Percentiles rank a stretch among this genome's conserved stretches.
Evolutionary conservation across 1,139 yeast species (phyloP).

Genomic region (Zygoascus sp.): DNA sequence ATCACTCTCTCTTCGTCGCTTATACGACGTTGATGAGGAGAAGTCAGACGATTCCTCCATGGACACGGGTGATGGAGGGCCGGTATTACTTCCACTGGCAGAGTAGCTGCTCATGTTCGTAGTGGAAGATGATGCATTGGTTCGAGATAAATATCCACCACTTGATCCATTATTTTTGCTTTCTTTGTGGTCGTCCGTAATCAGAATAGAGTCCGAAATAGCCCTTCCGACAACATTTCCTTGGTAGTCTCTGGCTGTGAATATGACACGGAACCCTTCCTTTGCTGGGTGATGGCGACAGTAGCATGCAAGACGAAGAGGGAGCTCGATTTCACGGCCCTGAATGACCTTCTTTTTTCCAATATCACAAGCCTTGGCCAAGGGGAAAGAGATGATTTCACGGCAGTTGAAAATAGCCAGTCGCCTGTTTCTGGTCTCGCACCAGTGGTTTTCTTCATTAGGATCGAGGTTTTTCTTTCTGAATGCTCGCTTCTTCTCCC

Average conservation of each 20-base stretch:
- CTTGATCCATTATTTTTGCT: slow-evolving; percentile 2
- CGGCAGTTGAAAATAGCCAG: slow-evolving; percentile 88
- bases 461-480: slow-evolving; percentile 63
- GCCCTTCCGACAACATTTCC: slow-evolving; percentile 69
- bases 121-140: background rate
- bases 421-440: slow-evolving; percentile 65
- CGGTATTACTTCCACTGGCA: slow-evolving; percentile 11
- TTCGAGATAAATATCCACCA: slow-evolving; percentile 2
- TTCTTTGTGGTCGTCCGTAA: slow-evolving; percentile 86
- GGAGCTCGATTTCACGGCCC: slow-evolving; percentile 57
- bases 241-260: slow-evolving; percentile 58
- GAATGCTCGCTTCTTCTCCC: slow-evolving; percentile 91
- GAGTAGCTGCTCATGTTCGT: slow-evolving; percentile 9
- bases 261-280: slow-evolving; percentile 69
- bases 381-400: slow-evolving; percentile 72
- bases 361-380: slow-evolving; percentile 23
- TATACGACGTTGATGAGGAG: slow-evolving; percentile 23
- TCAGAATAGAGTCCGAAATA: slow-evolving; percentile 70
- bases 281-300: slow-evolving; percentile 90
- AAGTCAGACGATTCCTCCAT: slow-evolving; percentile 29
- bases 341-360: slow-evolving; percentile 23
- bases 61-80: slow-evolving; percentile 27
- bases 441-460: slow-evolving; percentile 71
- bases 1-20: slow-evolving; percentile 27
- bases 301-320: slow-evolving; percentile 88